Base-by-base conservation (phyloP, 2,329 filamentous ascomycete species). In the Akanthomyces uredinophilus region DNA sequence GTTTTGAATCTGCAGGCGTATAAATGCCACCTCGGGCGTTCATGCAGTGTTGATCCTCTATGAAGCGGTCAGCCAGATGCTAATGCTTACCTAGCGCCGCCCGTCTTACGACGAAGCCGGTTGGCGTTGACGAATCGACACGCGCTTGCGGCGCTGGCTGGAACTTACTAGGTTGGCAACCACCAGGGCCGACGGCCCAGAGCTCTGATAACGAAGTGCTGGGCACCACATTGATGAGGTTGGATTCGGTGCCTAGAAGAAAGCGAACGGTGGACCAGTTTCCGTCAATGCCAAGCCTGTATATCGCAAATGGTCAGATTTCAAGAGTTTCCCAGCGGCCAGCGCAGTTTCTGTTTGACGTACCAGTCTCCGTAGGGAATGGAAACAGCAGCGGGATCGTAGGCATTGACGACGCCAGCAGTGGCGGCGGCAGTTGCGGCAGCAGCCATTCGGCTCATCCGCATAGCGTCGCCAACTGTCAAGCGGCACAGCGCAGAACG, bases 121-220 rank as follows among this genome's bases (percentile, higher is more conserved):
- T 11, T 7, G 47, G 51, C 20, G 51, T 39, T 10, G 22, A 18
- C n/a, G 1, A n/a, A 22, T 27, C 5, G 16, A 41, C 22, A 11
- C 44, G 13, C 24, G 43, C 16, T 46, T 22, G 27, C 24, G n/a
- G 16, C n/a, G 24, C 20, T 13, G 22, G 39, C 41, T 35, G 32
- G 32, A 32, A 76, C 78, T 68, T 78, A 82, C 81, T 77, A 47
- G 72, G 68, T 65, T 72, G 65, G 66, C 86, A 89, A 61, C 85
- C 87, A 63, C 80, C 78, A 1, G 81, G 76, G 58, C 86, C 80
- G 44, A 92, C 77, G 3, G 85, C 81, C 88, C 88, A 91, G 49
- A 88, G 86, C 72, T 91, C 88, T 41, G 89, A 90, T 47, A 87
- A 79, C 14, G 83, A 81, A 6, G 88, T 92, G 68, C 87, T 91